Conservation (phyloP, 495 filamentous ascomycete species). For the Tuber magnatum region DNA sequence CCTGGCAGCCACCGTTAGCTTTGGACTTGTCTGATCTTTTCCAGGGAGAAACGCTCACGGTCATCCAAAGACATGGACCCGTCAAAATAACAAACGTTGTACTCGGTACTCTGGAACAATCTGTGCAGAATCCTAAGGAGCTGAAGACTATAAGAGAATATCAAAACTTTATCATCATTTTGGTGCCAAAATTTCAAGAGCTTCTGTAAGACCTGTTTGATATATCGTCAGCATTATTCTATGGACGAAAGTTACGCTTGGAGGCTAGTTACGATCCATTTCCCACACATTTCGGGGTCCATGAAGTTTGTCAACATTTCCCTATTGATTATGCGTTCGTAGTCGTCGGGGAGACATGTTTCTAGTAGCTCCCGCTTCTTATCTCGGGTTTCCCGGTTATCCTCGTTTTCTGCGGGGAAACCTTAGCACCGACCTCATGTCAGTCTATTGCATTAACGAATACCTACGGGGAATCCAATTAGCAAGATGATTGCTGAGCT, state of each 20-base stretch:
- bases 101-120: conserved; percentile 81
- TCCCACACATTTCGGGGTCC: conserved; percentile 90
- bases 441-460: not conserved
- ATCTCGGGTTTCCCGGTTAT: conserved; percentile 66
- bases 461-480: conserved; percentile 65
- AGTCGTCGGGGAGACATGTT: conserved; percentile 65
- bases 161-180: conserved; percentile 83
- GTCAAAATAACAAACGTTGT: conserved; percentile 86
- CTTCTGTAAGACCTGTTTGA: conserved; percentile 62
- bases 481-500: conserved; percentile 85
- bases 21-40: not conserved
- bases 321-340: conserved; percentile 63
- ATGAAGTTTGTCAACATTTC: conserved; percentile 76
- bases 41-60: conserved; percentile 45
- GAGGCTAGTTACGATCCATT: conserved; percentile 58
- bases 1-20: conserved; percentile 16
- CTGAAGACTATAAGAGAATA: conserved; percentile 85
- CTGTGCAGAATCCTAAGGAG: conserved; percentile 77
- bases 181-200: conserved; percentile 82
- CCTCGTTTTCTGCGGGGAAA: conserved; percentile 43
- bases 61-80: conserved; percentile 83
- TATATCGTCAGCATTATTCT: conserved; percentile 5
- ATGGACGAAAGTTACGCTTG: not conserved
- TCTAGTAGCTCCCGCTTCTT: conserved; percentile 73
- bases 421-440: not conserved